A percentile compares a stretch with the other conserved stretches of the same genome.
Conservation (phyloP, 2,329 filamentous ascomycete genomes). For the Decorospora gaudefroyi region DNA sequence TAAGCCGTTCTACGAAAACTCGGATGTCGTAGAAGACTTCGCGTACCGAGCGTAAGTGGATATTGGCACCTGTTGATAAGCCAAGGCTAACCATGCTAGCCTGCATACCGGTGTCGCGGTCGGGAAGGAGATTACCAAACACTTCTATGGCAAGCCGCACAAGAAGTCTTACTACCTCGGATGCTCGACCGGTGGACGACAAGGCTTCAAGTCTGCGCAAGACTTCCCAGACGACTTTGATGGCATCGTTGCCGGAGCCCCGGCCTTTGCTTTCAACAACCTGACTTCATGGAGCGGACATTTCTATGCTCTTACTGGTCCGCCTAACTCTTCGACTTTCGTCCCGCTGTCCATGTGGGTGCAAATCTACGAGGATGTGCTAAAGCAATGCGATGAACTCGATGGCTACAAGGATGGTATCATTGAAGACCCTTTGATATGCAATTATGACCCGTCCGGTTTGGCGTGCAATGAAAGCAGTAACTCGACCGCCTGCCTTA, state of each 20-base stretch:
- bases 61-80: not conserved
- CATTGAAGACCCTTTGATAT: constrained; percentile 54
- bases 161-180: constrained; percentile 50
- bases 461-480: constrained; percentile 43
- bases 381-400: constrained; percentile 57
- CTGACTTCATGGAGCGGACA: constrained; percentile 42
- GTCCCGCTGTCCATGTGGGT: constrained; percentile 49
- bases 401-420: constrained; percentile 57
- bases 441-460: constrained; percentile 50
- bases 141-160: constrained; percentile 49
- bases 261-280: constrained; percentile 42
- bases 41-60: constrained; percentile 50
- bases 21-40: constrained; percentile 55
- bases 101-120: constrained; percentile 41
- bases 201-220: constrained; percentile 45
- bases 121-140: constrained; percentile 49
- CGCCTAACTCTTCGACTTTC: constrained; percentile 44
- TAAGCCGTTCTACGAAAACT: constrained; percentile 53
- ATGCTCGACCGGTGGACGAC: constrained; percentile 47
- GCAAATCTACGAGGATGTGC: constrained; percentile 48
- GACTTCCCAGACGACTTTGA: constrained; percentile 46
- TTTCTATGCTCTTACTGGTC: constrained; percentile 37
- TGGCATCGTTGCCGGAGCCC: constrained; percentile 45
- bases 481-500: constrained; percentile 52
- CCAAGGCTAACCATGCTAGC: constrained; percentile 19